These are phyloP conservation scores for Pseudomassariella vexata DNA, from an alignment of 2,329 filamentous ascomycete genomes.

Conservation along the genomic window DNA sequence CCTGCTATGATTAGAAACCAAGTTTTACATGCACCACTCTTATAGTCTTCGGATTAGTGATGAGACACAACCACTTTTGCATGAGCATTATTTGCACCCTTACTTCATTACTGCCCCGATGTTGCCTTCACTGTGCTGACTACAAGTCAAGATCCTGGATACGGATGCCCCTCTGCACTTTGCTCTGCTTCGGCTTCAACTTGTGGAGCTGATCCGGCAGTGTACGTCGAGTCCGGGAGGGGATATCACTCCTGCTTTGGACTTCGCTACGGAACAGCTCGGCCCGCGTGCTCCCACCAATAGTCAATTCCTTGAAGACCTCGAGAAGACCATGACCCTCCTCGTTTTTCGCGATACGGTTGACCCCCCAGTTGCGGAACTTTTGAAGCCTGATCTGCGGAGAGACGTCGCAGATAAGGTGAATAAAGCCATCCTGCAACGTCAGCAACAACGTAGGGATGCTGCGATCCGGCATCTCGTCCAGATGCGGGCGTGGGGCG, in stretches of 20 bases:
- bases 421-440: constrained; percentile 79
- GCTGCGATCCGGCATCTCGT: constrained; percentile 78
- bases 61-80: constrained; percentile 73
- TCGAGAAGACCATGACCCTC: constrained; percentile 90
- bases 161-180: constrained; percentile 80
- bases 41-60: constrained; percentile 82
- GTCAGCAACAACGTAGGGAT: constrained; percentile 67
- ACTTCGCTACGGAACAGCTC: constrained; percentile 82
- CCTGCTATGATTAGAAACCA: constrained; percentile 81
- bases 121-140: constrained; percentile 9
- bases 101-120: not conserved
- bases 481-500: constrained; percentile 79
- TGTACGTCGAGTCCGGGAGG: constrained; percentile 61
- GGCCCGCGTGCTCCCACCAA: constrained; percentile 82
- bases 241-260: constrained; percentile 73
- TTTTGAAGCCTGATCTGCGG: constrained; percentile 75
- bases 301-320: constrained; percentile 72
- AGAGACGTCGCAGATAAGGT: constrained; percentile 80
- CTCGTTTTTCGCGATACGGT: constrained; percentile 83
- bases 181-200: constrained; percentile 78
- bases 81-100: constrained; percentile 53
- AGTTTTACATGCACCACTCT: constrained; percentile 99
- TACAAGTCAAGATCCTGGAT: constrained; percentile 96
- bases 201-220: constrained; percentile 84
- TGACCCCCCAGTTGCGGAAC: constrained; percentile 65